Evolutionary conservation across 371 early-diverging fungal species (phyloP).

Genomic region (Chytridium lagenaria): DNA sequence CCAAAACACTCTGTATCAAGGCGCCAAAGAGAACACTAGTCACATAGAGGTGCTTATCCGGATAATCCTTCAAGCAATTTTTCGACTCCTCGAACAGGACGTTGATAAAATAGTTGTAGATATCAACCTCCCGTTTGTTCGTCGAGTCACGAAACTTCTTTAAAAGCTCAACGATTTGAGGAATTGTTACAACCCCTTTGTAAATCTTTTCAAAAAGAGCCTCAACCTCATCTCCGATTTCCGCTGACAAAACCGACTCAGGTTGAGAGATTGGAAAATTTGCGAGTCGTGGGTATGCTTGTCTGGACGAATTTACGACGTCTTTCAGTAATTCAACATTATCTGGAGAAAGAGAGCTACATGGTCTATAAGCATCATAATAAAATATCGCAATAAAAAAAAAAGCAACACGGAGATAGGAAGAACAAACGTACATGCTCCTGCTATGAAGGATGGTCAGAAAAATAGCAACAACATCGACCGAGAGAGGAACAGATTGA

Average conservation of each 20-base stretch:
- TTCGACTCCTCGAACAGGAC: slow-evolving; percentile 92
- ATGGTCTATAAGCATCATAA: neutral
- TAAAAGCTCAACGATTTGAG: slow-evolving; percentile 76
- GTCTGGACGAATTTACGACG: slow-evolving; percentile 64
- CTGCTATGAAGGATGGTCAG: slow-evolving; percentile 65
- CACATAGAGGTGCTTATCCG: slow-evolving; percentile 87
- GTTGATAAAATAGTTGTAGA: slow-evolving; percentile 83
- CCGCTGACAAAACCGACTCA: neutral
- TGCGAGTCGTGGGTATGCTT: slow-evolving; percentile 66
- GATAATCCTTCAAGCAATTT: slow-evolving; percentile 87
- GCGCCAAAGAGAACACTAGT: slow-evolving; percentile 89
- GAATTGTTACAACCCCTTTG: slow-evolving; percentile 73
- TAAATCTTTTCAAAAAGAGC: slow-evolving; percentile 79
- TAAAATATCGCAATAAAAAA: no score
- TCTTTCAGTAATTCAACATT: slow-evolving; percentile 66
- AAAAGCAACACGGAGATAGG: no score
- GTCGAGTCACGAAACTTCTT: slow-evolving; percentile 73
- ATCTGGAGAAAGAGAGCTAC: slow-evolving; percentile 66
- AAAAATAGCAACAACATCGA: slow-evolving; percentile 74
- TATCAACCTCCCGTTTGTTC: slow-evolving; percentile 72
- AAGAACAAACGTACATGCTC: slow-evolving; percentile 33
- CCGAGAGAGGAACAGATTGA: slow-evolving; percentile 65
- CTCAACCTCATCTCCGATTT: slow-evolving; percentile 82
- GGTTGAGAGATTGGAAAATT: neutral
- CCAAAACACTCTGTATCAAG: slow-evolving; percentile 83